Evolutionary conservation across 225 moss, liverwort and hornwort species (phyloP).

Genomic region (Straminergon stramineum): DNA sequence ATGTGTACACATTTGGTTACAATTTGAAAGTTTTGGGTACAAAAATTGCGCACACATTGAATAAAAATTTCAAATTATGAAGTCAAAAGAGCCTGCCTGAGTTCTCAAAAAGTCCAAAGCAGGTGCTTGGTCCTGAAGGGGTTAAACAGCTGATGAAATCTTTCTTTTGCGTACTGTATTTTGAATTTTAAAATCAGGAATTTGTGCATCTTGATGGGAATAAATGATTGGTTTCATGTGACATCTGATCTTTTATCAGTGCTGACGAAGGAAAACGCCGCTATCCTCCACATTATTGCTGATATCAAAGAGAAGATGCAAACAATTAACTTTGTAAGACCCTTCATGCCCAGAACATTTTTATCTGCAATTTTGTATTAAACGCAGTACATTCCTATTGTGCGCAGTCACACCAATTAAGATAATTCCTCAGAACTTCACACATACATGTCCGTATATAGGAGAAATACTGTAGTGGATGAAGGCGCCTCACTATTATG

Average conservation of each 20-base stretch:
- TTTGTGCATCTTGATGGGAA: background rate
- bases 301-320: conserved; percentile 59
- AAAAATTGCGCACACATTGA: background rate
- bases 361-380: background rate
- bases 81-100: background rate
- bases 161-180: background rate
- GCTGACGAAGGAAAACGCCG: conserved; percentile 76
- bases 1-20: background rate
- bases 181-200: background rate
- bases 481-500: too few relatives aligned
- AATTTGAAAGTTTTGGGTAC: background rate
- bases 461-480: background rate
- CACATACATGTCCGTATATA: background rate
- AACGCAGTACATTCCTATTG: background rate
- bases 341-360: background rate
- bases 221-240: background rate
- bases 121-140: background rate
- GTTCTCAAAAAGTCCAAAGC: background rate
- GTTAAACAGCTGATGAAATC: background rate
- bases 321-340: conserved; percentile 11
- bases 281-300: conserved; percentile 61
- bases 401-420: too few relatives aligned
- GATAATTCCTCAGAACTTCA: background rate
- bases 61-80: background rate
- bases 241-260: conserved; percentile 18